These are phyloP conservation scores for Aspergillus olivimuriae DNA, from an alignment of 495 filamentous ascomycete species.

Conservation along the genomic window DNA sequence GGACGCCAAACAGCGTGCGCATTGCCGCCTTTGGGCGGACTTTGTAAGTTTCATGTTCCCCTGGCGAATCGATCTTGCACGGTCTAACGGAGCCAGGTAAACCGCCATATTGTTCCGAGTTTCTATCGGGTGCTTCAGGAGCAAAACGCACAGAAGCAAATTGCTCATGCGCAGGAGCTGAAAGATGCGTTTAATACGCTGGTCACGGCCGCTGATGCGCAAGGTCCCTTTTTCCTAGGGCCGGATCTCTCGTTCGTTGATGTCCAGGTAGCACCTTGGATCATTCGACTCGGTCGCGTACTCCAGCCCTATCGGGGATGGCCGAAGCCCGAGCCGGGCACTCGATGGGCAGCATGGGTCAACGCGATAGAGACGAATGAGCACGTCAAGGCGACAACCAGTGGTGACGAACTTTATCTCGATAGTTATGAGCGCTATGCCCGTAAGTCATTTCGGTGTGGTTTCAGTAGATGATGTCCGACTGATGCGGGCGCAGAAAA, in stretches of 20 bases:
- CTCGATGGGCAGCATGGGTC: conserved; percentile 71
- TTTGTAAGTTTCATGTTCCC: conserved; percentile 52
- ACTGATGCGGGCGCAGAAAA: conserved; percentile 41
- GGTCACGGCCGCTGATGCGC: conserved; percentile 59
- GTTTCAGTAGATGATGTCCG: background rate
- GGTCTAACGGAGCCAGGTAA: conserved; percentile 52
- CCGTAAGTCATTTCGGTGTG: conserved; percentile 35
- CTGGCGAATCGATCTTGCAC: background rate
- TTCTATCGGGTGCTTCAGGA: conserved; percentile 78
- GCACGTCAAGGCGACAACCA: conserved; percentile 72
- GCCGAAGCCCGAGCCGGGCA: conserved; percentile 63
- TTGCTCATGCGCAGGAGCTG: conserved; percentile 57
- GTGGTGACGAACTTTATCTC: conserved; percentile 63
- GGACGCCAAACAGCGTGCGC: conserved; percentile 64
- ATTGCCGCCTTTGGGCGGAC: conserved; percentile 80
- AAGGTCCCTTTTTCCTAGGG: conserved; percentile 82
- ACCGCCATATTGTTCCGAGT: conserved; percentile 70
- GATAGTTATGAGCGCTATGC: conserved; percentile 66
- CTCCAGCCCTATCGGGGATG: conserved; percentile 76
- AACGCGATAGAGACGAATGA: conserved; percentile 73
- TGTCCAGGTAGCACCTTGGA: conserved; percentile 83
- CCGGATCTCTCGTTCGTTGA: conserved; percentile 70
- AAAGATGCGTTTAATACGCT: conserved; percentile 64
- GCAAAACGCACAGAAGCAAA: conserved; percentile 59
- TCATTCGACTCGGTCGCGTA: conserved; percentile 67